Evolutionary conservation across 2,329 filamentous ascomycete species (phyloP).

Genomic region (Thelonectria blattea): DNA sequence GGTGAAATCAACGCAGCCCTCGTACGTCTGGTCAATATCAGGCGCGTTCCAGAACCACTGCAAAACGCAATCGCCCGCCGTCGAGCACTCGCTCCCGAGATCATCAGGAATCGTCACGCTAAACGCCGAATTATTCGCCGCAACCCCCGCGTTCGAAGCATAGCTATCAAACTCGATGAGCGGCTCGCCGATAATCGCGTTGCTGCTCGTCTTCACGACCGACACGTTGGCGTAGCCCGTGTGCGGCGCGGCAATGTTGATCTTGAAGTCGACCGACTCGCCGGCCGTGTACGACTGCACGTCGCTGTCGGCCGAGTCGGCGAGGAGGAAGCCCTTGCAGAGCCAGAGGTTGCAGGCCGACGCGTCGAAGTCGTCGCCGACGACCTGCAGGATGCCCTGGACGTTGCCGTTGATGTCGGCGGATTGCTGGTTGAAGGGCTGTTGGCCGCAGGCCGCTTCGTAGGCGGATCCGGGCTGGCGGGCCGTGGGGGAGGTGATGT

Average conservation of each 20-base stretch:
- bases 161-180: slow-evolving; percentile 63
- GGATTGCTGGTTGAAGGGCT: slow-evolving; percentile 43
- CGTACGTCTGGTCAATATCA: slow-evolving; percentile 65
- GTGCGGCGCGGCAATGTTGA: slow-evolving; percentile 52
- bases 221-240: slow-evolving; percentile 60
- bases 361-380: slow-evolving; percentile 32
- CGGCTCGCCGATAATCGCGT: slow-evolving; percentile 57
- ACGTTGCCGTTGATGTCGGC: slow-evolving; percentile 48
- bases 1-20: slow-evolving; percentile 66
- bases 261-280: slow-evolving; percentile 50
- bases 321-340: slow-evolving; percentile 55
- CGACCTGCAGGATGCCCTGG: slow-evolving; percentile 44
- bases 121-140: slow-evolving; percentile 56
- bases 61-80: slow-evolving; percentile 57
- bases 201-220: slow-evolving; percentile 59
- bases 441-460: slow-evolving; percentile 51
- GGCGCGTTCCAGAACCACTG: slow-evolving; percentile 69
- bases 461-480: slow-evolving; percentile 51
- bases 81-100: slow-evolving; percentile 53
- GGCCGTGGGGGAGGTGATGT: slow-evolving; percentile 49
- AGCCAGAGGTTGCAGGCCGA: slow-evolving; percentile 49
- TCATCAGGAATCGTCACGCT: slow-evolving; percentile 59
- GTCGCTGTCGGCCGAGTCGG: slow-evolving; percentile 49
- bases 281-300: slow-evolving; percentile 51
- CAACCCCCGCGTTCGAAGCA: slow-evolving; percentile 51